Conservation (phyloP, 345 rosid genomes). For the Camelina sativa region DNA sequence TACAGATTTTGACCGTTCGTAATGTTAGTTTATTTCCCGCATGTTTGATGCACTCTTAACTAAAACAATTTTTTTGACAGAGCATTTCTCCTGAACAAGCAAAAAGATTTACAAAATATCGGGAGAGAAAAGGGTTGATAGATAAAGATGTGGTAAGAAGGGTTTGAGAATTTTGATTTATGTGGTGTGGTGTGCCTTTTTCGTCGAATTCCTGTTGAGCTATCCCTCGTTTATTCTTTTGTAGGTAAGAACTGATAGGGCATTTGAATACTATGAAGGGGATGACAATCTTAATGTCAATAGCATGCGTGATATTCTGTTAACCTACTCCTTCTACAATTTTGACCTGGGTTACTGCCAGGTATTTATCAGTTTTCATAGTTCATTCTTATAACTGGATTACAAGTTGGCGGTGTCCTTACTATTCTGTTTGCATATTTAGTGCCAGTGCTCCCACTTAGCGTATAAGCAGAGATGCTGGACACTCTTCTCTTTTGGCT, state of each 20-base stretch:
- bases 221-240: conserved; percentile 29
- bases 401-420: conserved; percentile 29
- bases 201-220: conserved; percentile 1
- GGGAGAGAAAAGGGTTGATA: conserved; percentile 90
- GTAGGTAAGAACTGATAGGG: conserved; percentile 97
- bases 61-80: conserved; percentile 50
- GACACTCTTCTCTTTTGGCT: conserved; percentile 11
- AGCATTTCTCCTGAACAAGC: conserved; percentile 92
- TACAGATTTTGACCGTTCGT: conserved; percentile 5
- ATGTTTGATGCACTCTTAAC: conserved; percentile 26
- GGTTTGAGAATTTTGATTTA: conserved; percentile 3
- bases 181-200: conserved; percentile 7
- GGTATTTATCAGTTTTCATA: conserved; percentile 51
- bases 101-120: conserved; percentile 86
- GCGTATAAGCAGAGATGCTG: conserved; percentile 3
- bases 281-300: conserved; percentile 88
- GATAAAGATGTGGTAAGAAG: conserved; percentile 94
- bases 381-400: conserved; percentile 9
- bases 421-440: conserved; percentile 4
- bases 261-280: conserved; percentile 76
- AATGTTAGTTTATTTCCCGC: conserved; percentile 16
- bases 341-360: conserved; percentile 99
- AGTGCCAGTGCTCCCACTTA: neutral
- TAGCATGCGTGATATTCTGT: conserved; percentile 77
- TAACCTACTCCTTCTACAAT: conserved; percentile 94